These are phyloP conservation scores for Solanum hybrid DNA, from an alignment of 305 asterid genomes.

Conservation along the genomic window DNA sequence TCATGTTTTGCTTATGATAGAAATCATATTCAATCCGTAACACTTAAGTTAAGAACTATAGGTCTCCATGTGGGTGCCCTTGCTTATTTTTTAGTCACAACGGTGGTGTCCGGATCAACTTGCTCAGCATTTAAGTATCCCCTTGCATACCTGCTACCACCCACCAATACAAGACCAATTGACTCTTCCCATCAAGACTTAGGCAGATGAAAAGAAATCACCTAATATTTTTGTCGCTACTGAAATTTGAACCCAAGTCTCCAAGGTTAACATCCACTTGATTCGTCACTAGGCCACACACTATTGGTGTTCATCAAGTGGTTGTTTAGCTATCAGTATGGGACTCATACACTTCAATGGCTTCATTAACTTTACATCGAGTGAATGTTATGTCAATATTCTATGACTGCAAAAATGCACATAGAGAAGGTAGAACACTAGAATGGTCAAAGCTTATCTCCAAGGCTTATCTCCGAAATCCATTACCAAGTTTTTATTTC, in stretches of 20 bases:
- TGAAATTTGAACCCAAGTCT: background rate
- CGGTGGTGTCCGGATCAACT: background rate
- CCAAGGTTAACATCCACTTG: background rate
- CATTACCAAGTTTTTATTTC: background rate
- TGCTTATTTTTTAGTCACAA: background rate
- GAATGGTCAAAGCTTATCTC: background rate
- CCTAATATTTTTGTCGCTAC: background rate
- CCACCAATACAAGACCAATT: background rate
- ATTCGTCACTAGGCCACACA: background rate
- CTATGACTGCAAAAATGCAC: background rate
- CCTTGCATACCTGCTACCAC: background rate
- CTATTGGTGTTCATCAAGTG: background rate
- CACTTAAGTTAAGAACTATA: background rate
- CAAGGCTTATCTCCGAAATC: background rate
- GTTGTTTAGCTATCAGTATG: background rate
- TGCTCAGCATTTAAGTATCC: background rate
- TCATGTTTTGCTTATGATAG: background rate
- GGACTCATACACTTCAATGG: background rate
- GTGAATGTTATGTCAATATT: background rate
- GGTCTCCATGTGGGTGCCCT: background rate
- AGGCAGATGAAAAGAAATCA: background rate
- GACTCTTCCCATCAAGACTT: background rate
- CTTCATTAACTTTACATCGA: background rate
- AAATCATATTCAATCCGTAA: background rate
- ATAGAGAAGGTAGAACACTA: background rate